Base-by-base conservation (phyloP, 139 green algal genomes). In the Asterochloris sp. region DNA sequence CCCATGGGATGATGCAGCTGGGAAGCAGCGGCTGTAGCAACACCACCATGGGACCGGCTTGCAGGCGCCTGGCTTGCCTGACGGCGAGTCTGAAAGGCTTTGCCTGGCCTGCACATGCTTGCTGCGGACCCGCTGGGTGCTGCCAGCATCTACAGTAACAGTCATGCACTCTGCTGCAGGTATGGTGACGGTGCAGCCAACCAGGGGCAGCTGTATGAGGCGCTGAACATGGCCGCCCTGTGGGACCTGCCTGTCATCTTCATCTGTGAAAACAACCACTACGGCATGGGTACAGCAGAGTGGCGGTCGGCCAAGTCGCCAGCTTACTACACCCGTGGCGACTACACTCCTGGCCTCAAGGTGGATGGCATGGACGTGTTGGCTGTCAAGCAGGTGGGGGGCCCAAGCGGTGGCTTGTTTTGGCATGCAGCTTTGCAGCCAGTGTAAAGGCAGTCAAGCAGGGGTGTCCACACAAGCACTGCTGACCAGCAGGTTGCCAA, bases 261-360 rank as follows among this genome's bases (percentile, higher is more conserved):
- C 86, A 90, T 99, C 27, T 99, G 96, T 85, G 97, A 99, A 84
- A 99, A 99, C 93, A 99, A 99, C 88, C 97, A 99, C 85, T 99
- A 98, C 84, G 95, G 89, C 78, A 99, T 99, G 96, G 96, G 97
- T 63, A 99, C 97, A 11, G 92, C 94, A 13, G 94, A 97, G 84
- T 98, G 93, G 93, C 89, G 96, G 13, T 88, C 86, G 10, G 90
- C 96, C 78, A 99, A 98, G 89, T 93, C 85, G 24, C 85, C 93
- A 29, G 89, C 89, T 29, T 99, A 95, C 89, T 99, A 97, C 91
- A 96, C 93, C 54, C 92, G 97, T 61, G 97, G 97, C 23, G 97
- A 99, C 87, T 99, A 99, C 90, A 94, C 98, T 29, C 97, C 97
- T 10, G 97, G 97, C 67, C 86, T 99, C 47, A 98, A 98, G 86